Conservation (phyloP, 2,329 filamentous ascomycete species). For the Neospermospora avenae region DNA sequence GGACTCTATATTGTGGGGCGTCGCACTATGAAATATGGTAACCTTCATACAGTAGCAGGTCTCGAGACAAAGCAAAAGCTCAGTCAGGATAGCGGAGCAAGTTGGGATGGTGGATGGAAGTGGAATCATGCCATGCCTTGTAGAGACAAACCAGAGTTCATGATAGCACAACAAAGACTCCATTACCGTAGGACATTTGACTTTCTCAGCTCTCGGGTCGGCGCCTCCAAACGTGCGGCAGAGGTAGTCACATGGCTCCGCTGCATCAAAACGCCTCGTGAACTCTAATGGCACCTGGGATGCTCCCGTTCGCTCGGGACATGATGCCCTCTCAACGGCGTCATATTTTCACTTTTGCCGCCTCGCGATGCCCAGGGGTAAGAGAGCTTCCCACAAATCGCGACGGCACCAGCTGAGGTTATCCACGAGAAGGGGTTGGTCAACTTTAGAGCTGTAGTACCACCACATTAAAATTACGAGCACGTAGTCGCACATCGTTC, state of each 20-base stretch:
- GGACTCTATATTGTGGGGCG: neutral
- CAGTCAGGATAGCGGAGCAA: no score
- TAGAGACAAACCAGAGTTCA: no score
- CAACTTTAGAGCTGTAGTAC: no score
- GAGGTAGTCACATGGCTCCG: neutral
- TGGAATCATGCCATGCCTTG: no score
- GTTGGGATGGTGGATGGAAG: neutral
- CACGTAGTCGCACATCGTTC: no score
- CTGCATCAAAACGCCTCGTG: slow-evolving; percentile 5
- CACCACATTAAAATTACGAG: no score
- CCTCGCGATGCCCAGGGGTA: neutral
- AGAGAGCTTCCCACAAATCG: neutral
- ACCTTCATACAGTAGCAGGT: no score
- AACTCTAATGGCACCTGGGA: slow-evolving; percentile 4
- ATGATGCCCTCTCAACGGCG: neutral
- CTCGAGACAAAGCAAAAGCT: no score
- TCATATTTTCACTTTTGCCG: neutral
- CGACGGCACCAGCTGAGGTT: no score
- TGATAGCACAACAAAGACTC: neutral
- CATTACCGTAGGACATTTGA: no score
- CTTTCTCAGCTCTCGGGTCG: neutral
- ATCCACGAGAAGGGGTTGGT: no score
- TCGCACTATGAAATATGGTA: neutral
- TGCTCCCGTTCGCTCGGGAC: neutral
- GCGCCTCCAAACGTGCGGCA: neutral